phyloP scores from a whole-genome alignment of 108 stramenopile species.

The Skeletonema potamos region DNA sequence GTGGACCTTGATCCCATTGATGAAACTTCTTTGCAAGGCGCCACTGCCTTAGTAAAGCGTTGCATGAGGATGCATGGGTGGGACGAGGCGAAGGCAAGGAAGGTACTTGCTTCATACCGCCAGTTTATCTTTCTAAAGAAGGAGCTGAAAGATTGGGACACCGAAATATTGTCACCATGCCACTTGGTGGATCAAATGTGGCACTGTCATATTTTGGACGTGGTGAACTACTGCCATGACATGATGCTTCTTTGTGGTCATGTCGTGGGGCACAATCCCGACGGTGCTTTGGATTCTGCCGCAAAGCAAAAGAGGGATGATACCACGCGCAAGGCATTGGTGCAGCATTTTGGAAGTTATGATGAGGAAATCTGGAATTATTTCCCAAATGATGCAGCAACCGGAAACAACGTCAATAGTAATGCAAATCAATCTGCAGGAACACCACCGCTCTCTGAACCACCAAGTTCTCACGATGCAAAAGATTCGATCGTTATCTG shows the following conservation, averaged over 20 bases:
- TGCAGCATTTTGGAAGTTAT: constrained; percentile 54
- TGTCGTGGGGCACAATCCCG: constrained; percentile 65
- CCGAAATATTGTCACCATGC: constrained; percentile 56
- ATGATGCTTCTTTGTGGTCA: constrained; percentile 65
- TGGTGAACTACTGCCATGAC: constrained; percentile 65
- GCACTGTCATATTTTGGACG: constrained; percentile 69
- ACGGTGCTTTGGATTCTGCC: constrained; percentile 53
- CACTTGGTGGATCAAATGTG: constrained; percentile 71
- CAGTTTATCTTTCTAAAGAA: constrained; percentile 75
- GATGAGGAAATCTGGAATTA: constrained; percentile 67
- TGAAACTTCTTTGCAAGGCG: constrained; percentile 40
- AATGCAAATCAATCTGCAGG: not conserved
- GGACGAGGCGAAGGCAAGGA: constrained; percentile 50
- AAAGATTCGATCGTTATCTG: no score
- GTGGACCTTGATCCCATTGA: not conserved
- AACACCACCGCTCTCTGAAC: no score
- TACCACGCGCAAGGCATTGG: constrained; percentile 58
- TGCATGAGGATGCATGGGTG: constrained; percentile 64
- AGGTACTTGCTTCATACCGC: constrained; percentile 60
- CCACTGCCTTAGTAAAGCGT: constrained; percentile 62
- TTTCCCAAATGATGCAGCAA: not conserved
- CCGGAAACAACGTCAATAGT: not conserved
- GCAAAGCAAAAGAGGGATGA: constrained; percentile 42
- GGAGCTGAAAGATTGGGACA: constrained; percentile 67
- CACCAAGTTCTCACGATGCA: no score